A percentile compares a stretch with the other conserved stretches of the same genome.
phyloP scores from a whole-genome alignment of 2,329 filamentous ascomycete genomes.

The Passalora sequoiae region DNA sequence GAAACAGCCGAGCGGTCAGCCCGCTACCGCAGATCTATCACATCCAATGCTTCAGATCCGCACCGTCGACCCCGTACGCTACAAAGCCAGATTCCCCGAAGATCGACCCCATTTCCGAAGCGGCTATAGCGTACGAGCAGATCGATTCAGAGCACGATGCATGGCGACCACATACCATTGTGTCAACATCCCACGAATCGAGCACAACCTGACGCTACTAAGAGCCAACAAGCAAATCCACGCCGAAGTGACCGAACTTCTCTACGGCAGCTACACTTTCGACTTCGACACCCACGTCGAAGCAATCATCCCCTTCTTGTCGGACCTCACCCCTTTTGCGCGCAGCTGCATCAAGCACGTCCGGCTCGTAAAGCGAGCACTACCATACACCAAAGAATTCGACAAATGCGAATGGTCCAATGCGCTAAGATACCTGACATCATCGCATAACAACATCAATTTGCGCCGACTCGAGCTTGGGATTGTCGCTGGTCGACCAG shows the following conservation, averaged over 20 bases:
- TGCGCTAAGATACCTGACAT: slow-evolving; percentile 48
- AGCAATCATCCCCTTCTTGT: slow-evolving; percentile 56
- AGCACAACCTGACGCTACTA: slow-evolving; percentile 32
- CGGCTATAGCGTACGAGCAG: slow-evolving; percentile 38
- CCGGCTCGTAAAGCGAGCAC: slow-evolving; percentile 52
- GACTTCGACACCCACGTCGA: slow-evolving; percentile 58
- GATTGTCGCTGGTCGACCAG: slow-evolving; percentile 52
- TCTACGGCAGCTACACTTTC: slow-evolving; percentile 55
- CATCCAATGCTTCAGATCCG: slow-evolving; percentile 39
- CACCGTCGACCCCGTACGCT: slow-evolving; percentile 38
- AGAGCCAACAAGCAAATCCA: slow-evolving; percentile 43
- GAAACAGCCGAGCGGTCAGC: slow-evolving; percentile 14
- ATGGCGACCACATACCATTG: slow-evolving; percentile 54
- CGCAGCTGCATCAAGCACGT: slow-evolving; percentile 48
- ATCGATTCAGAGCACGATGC: slow-evolving; percentile 40
- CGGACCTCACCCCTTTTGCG: slow-evolving; percentile 50
- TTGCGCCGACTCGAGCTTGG: slow-evolving; percentile 44
- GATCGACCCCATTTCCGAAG: slow-evolving; percentile 31
- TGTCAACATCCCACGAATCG: slow-evolving; percentile 36
- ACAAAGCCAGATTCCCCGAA: slow-evolving; percentile 23
- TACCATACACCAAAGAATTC: slow-evolving; percentile 51
- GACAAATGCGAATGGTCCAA: slow-evolving; percentile 52
- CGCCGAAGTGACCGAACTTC: slow-evolving; percentile 51
- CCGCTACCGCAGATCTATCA: slow-evolving; percentile 17
- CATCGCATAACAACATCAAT: slow-evolving; percentile 24